Conservation (phyloP, 1,284 basidiomycete genomes). For the Sanguinoderma infundibulare region DNA sequence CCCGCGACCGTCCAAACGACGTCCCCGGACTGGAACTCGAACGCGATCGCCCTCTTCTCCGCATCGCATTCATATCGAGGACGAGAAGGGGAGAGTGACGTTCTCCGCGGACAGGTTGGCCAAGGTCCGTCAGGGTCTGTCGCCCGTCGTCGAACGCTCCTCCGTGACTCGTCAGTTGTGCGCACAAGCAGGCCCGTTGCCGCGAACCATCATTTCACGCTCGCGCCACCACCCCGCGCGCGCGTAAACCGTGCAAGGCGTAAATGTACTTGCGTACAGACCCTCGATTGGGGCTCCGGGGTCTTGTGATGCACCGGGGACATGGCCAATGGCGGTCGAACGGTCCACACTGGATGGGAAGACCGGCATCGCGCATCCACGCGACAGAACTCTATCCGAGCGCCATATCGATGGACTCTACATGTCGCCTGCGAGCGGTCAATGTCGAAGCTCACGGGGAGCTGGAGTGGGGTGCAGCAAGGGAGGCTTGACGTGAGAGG, state of each 20-base stretch:
- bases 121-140: background rate
- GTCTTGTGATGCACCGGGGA: slow-evolving; percentile 20
- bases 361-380: slow-evolving; percentile 1
- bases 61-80: background rate
- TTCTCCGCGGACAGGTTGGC: background rate
- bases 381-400: slow-evolving; percentile 22
- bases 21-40: background rate
- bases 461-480: slow-evolving; percentile 1
- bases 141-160: background rate
- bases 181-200: slow-evolving; percentile 4
- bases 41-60: background rate
- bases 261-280: background rate
- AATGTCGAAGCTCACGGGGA: slow-evolving; percentile 8
- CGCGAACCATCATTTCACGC: slow-evolving; percentile 18
- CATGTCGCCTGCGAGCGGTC: slow-evolving; percentile 1
- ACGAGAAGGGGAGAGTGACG: background rate
- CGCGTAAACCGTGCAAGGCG: too few species aligned
- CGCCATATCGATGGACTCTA: slow-evolving; percentile 20
- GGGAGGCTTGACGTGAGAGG: slow-evolving; percentile 4
- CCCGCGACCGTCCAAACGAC: background rate
- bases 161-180: background rate
- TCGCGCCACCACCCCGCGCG: slow-evolving; percentile 13
- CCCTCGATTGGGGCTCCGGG: background rate
- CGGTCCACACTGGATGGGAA: slow-evolving; percentile 1
- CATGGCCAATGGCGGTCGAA: slow-evolving; percentile 1